phyloP scores from a whole-genome alignment of 1,284 basidiomycete genomes.

The Neonothopanus nambi region DNA sequence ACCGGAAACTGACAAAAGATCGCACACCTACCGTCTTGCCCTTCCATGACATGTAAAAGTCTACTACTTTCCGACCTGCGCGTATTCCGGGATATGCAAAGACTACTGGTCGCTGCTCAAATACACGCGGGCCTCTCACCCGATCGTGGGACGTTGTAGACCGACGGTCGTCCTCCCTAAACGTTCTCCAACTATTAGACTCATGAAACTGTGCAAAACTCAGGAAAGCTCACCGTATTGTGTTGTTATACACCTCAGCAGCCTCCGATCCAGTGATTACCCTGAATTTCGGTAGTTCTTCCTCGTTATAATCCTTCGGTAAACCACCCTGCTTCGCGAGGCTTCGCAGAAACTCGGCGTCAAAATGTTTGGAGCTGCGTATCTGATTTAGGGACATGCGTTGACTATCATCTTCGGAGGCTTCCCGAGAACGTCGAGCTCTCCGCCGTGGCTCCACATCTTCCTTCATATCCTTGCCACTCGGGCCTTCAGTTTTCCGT shows the following conservation, averaged over 20 bases:
- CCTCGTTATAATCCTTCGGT: slow-evolving; percentile 25
- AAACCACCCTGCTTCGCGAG: slow-evolving; percentile 31
- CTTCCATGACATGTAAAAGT: slow-evolving; percentile 50
- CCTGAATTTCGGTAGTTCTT: slow-evolving; percentile 33
- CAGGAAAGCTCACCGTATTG: slow-evolving; percentile 34
- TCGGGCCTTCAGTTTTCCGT: slow-evolving; percentile 1
- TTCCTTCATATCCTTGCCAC: too few species aligned
- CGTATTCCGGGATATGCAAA: slow-evolving; percentile 43
- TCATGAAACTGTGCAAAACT: not conserved
- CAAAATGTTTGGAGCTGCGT: slow-evolving; percentile 30
- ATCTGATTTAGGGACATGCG: slow-evolving; percentile 33
- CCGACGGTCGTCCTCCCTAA: slow-evolving; percentile 10
- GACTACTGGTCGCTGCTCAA: slow-evolving; percentile 30
- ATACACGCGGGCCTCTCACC: not conserved
- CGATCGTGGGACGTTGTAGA: slow-evolving; percentile 9
- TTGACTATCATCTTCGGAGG: slow-evolving; percentile 24
- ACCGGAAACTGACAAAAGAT: slow-evolving; percentile 4
- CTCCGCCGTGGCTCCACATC: slow-evolving; percentile 7
- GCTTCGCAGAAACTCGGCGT: slow-evolving; percentile 43
- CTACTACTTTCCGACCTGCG: slow-evolving; percentile 39
- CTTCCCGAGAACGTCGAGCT: slow-evolving; percentile 17
- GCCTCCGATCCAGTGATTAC: slow-evolving; percentile 42
- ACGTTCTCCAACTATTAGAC: not conserved
- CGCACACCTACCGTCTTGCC: slow-evolving; percentile 33
- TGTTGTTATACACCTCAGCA: slow-evolving; percentile 37